A percentile compares a stretch with the other conserved stretches of the same genome.
phyloP scores from a whole-genome alignment of 2,329 filamentous ascomycete species.

The Botrytis deweyae region DNA sequence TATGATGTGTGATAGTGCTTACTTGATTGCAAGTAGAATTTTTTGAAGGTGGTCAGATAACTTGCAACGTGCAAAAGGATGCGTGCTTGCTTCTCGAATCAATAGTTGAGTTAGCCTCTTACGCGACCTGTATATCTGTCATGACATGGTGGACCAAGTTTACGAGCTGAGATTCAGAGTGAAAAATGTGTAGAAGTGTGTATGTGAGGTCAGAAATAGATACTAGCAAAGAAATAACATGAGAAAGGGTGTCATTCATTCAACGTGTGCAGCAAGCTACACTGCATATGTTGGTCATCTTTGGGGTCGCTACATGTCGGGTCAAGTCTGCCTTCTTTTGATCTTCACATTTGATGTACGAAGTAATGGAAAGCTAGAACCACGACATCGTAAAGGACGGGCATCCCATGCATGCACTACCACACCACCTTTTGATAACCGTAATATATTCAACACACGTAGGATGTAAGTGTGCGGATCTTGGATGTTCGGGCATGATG shows the following conservation, averaged over 20 bases:
- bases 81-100: background rate
- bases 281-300: constrained; percentile 19
- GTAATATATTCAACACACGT: background rate
- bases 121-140: background rate
- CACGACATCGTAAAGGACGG: background rate
- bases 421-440: background rate
- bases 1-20: constrained; percentile 10
- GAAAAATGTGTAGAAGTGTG: background rate
- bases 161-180: background rate
- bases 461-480: background rate
- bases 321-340: background rate
- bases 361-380: background rate
- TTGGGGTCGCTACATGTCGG: constrained; percentile 17
- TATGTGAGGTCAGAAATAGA: constrained; percentile 11
- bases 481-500: background rate
- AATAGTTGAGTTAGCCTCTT: background rate
- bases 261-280: constrained; percentile 9
- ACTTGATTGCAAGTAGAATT: constrained; percentile 4
- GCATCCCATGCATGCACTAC: constrained; percentile 5
- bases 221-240: background rate
- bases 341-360: background rate
- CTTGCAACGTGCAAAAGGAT: background rate
- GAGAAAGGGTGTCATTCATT: background rate
- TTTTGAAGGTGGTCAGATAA: constrained; percentile 13
- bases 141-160: constrained; percentile 1